phyloP scores from a whole-genome alignment of 768 basidiomycete species.

The Brasilioporus rufonigricans region DNA sequence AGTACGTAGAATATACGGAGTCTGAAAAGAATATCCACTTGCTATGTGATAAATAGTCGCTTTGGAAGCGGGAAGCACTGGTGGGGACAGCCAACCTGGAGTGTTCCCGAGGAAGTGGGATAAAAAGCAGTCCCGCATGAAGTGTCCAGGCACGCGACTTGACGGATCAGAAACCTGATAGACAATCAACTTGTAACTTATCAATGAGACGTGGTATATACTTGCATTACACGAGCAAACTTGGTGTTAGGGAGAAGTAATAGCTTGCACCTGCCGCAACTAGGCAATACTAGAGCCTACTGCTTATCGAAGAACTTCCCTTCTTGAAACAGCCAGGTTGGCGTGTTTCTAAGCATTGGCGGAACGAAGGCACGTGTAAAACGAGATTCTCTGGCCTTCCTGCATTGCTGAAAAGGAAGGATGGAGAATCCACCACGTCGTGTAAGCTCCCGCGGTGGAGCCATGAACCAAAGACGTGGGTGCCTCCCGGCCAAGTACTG shows the following conservation, averaged over 20 bases:
- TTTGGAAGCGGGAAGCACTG: neutral
- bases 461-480: constrained; percentile 21
- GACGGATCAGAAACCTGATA: neutral
- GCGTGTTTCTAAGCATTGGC: constrained; percentile 3
- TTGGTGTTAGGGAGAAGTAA: neutral
- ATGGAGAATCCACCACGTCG: constrained; percentile 24
- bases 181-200: neutral
- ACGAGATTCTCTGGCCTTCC: constrained; percentile 18
- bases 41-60: neutral
- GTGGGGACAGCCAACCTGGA: neutral
- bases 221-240: neutral
- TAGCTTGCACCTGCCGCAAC: neutral
- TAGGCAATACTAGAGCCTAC: neutral
- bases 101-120: neutral
- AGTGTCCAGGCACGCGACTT: neutral
- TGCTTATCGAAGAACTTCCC: neutral
- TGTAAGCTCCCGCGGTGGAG: constrained; percentile 15
- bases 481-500: constrained; percentile 2
- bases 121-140: neutral
- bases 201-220: neutral
- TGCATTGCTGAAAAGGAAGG: constrained; percentile 23
- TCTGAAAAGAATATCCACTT: neutral
- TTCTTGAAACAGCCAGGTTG: constrained; percentile 3
- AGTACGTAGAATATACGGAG: neutral
- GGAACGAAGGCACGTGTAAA: constrained; percentile 16